Conservation (phyloP, 129 eudicot genomes). For the Sambucus nigra region DNA sequence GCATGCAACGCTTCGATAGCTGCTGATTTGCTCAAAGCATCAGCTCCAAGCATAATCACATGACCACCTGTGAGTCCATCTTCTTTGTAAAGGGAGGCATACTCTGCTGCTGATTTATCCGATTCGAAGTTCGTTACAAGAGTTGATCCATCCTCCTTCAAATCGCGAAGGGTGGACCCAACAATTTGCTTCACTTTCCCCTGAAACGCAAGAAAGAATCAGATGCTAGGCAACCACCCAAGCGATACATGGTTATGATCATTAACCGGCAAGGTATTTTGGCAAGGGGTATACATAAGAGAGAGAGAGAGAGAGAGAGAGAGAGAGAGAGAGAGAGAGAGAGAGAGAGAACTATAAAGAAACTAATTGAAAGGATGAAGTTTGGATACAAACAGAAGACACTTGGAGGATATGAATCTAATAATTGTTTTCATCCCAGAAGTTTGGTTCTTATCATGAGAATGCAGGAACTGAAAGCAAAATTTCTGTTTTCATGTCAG, state of each 20-base stretch:
- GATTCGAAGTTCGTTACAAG: slow-evolving; percentile 85
- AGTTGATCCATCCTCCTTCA: slow-evolving; percentile 43
- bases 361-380: not conserved
- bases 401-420: too few relatives aligned
- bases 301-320: not conserved
- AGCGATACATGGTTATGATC: not conserved
- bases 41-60: slow-evolving; percentile 97
- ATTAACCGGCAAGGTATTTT: not conserved
- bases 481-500: too few relatives aligned
- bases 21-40: slow-evolving; percentile 78
- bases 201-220: slow-evolving; percentile 24
- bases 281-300: too few relatives aligned
- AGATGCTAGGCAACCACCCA: not conserved
- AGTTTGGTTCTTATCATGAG: too few relatives aligned
- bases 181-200: slow-evolving; percentile 98
- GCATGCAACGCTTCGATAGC: slow-evolving; percentile 83
- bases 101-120: slow-evolving; percentile 83
- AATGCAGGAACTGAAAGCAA: too few relatives aligned
- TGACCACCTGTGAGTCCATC: slow-evolving; percentile 92
- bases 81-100: slow-evolving; percentile 67
- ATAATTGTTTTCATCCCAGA: too few relatives aligned
- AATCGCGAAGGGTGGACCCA: slow-evolving; percentile 87
- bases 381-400: not conserved
- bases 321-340: not conserved
- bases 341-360: too few relatives aligned